Evolutionary conservation across 1,139 yeast species (phyloP).

Genomic region (Yamadazyma kanchanaburiensis): DNA sequence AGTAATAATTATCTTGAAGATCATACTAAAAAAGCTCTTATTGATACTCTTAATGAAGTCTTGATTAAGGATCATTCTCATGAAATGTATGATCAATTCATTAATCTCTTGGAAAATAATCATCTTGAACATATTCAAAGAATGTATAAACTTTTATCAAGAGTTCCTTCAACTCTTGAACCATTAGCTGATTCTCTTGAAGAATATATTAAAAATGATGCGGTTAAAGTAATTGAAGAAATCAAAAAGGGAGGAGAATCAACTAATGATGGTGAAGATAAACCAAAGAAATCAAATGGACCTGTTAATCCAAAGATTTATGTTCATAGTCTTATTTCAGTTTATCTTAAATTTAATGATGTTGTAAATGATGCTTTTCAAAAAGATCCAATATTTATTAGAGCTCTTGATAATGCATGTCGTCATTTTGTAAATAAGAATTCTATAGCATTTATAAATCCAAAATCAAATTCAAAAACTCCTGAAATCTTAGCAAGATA

Average conservation of each 20-base stretch:
- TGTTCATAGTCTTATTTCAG: constrained; percentile 70
- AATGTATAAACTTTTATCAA: constrained; percentile 70
- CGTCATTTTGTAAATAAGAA: constrained; percentile 80
- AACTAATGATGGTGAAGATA: constrained; percentile 6
- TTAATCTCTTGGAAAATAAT: constrained; percentile 67
- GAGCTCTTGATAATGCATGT: constrained; percentile 88
- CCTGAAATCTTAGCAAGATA: constrained; percentile 91
- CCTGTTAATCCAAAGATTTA: constrained; percentile 72
- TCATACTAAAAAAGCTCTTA: constrained; percentile 74
- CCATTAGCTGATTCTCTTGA: constrained; percentile 78
- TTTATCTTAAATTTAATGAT: constrained; percentile 63
- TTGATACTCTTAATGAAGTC: constrained; percentile 71
- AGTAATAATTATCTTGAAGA: constrained; percentile 82
- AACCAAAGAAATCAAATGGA: constrained; percentile 17
- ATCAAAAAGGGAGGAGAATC: constrained; percentile 48
- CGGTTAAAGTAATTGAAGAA: constrained; percentile 64
- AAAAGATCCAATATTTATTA: constrained; percentile 74
- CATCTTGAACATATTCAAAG: constrained; percentile 76
- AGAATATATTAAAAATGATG: constrained; percentile 70
- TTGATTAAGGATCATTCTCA: constrained; percentile 78
- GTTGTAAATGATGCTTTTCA: constrained; percentile 71
- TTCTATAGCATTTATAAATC: constrained; percentile 66
- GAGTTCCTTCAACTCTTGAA: constrained; percentile 70
- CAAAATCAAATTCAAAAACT: constrained; percentile 54
- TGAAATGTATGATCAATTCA: constrained; percentile 74